Base-by-base conservation (phyloP, 225 moss, liverwort and hornwort species). In the Pseudoscleropodium purum region DNA sequence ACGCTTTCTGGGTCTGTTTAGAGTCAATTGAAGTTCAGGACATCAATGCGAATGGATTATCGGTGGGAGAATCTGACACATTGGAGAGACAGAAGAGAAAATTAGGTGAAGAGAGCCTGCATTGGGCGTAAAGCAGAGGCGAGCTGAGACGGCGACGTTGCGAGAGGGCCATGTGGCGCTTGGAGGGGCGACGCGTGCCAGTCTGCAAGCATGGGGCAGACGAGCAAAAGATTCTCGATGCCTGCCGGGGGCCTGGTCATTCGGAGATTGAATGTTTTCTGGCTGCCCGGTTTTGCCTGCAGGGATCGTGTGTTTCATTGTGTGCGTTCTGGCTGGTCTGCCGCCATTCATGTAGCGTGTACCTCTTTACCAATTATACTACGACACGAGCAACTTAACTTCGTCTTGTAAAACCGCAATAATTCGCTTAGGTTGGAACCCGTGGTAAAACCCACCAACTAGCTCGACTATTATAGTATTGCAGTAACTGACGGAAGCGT, bases 121-220 rank as follows among this genome's bases (percentile, higher is more conserved):
- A 26, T 52, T 52, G 75, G 57, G 84, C 41, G 27, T 81, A 69
- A 51, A 85, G 89, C 82, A 82, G 39, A 84, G 68, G 84, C 37
- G 30, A 41, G 79, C 29, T 77, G 54, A 81, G 90, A 81, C 89
- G 92, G 85, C 89, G 89, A 90, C 85, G 47, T 43, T 87, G 82
- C 39, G 18, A 90, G 90, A 43, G 81, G 87, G 93, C 90, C 93
- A 91, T 88, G 91, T 93, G 93, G 91, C 90, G 90, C 59, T 26
- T 19, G 16, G 49, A 12, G 2, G 84, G 36, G 43, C 86, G 93
- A 92, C 91, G 88, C 89, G 93, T 93, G 93, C 90, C 93, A 63
- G 91, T 87, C 36, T 52, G 64, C 84, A 81, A 37, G 90, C 88
- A 34, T 39, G 66, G 77, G 77, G 56, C 79, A 80, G 90, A 54